Percentiles rank a stretch among this genome's conserved stretches.
phyloP scores from a whole-genome alignment of 1,284 basidiomycete genomes.

The Ceratobasidium sp. region DNA sequence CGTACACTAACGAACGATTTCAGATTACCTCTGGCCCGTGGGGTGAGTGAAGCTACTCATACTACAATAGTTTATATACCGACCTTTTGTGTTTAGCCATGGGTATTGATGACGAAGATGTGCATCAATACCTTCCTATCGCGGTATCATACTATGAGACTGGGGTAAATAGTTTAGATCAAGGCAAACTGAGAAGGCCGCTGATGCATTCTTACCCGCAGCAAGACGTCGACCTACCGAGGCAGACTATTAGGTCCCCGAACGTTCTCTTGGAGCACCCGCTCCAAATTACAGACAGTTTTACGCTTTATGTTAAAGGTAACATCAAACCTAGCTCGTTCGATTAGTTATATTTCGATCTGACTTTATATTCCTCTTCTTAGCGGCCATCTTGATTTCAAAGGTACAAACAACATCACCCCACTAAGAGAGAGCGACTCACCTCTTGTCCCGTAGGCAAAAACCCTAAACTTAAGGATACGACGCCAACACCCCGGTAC shows the following conservation, averaged over 20 bases:
- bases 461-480: conserved; percentile 19
- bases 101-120: conserved; percentile 35
- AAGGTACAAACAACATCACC: background rate
- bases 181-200: too few species aligned
- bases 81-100: background rate
- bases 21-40: background rate
- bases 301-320: conserved; percentile 33
- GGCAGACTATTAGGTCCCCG: conserved; percentile 11
- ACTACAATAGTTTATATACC: background rate
- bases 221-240: conserved; percentile 18
- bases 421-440: background rate
- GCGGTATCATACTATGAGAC: conserved; percentile 18
- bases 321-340: background rate
- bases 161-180: conserved; percentile 7
- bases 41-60: background rate
- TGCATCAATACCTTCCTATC: conserved; percentile 32
- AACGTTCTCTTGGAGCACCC: conserved; percentile 9
- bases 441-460: background rate
- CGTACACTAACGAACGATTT: conserved; percentile 33
- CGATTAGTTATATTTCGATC: background rate
- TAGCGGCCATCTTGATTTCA: conserved; percentile 23
- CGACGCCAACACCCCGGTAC: conserved; percentile 11
- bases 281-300: conserved; percentile 23
- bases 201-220: background rate
- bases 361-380: background rate